A percentile compares a stretch with the other conserved stretches of the same genome.
Evolutionary conservation across 2,329 filamentous ascomycete genomes (phyloP).

Genomic region (Bipolaris cookei): DNA sequence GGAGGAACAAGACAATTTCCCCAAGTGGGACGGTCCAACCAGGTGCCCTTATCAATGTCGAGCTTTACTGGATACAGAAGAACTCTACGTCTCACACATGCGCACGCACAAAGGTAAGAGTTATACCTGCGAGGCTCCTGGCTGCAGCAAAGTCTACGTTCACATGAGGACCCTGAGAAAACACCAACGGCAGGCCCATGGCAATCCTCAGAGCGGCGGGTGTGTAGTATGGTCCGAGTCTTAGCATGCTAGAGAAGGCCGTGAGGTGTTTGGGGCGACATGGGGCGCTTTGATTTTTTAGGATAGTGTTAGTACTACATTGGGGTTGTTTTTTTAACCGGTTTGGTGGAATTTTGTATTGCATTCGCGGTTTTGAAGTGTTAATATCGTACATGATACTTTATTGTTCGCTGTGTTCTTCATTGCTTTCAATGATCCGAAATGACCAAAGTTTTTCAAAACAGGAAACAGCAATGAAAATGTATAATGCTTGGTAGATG

Average conservation of each 20-base stretch:
- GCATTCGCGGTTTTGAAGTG: background rate
- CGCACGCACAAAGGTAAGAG: background rate
- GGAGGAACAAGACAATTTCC: background rate
- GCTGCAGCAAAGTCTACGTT: background rate
- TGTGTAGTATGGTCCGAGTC: background rate
- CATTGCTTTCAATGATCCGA: too few species aligned
- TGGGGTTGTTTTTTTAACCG: background rate
- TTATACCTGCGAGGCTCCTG: background rate
- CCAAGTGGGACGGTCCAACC: background rate
- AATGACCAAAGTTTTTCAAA: too few species aligned
- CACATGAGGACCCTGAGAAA: background rate
- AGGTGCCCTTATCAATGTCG: background rate
- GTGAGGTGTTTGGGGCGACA: background rate
- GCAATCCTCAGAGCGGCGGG: background rate
- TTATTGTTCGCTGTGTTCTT: too few species aligned
- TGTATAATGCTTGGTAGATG: too few species aligned
- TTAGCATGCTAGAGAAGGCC: background rate
- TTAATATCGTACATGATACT: too few species aligned
- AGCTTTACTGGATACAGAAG: background rate
- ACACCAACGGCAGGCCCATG: background rate
- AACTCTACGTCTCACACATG: background rate
- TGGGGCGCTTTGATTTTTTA: background rate
- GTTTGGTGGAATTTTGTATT: background rate
- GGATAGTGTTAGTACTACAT: background rate
- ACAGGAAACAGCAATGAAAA: too few species aligned